These are phyloP conservation scores for Ascochyta fabae DNA, from an alignment of 2,329 filamentous ascomycete species.

Conservation along the genomic window DNA sequence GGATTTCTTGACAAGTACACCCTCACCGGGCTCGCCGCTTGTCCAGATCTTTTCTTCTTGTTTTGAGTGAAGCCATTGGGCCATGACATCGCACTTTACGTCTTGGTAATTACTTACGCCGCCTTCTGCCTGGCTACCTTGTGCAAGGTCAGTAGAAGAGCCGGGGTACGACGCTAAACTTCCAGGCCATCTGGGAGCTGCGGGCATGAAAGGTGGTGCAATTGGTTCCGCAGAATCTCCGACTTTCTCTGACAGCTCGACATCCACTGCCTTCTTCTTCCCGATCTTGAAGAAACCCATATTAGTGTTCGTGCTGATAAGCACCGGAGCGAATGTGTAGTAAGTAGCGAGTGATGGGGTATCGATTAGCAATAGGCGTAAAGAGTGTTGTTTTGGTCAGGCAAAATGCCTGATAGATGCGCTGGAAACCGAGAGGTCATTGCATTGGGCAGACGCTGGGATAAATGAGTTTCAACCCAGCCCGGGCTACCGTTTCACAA, in stretches of 20 bases:
- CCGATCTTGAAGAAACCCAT: slow-evolving; percentile 21
- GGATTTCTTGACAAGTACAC: slow-evolving; percentile 62
- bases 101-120: slow-evolving; percentile 37
- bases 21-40: slow-evolving; percentile 57
- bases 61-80: slow-evolving; percentile 68
- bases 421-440: neutral
- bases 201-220: slow-evolving; percentile 1
- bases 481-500: slow-evolving; percentile 6
- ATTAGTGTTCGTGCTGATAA: slow-evolving; percentile 7
- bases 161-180: slow-evolving; percentile 5
- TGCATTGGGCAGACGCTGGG: neutral
- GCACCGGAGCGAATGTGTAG: neutral
- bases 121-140: neutral
- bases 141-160: slow-evolving; percentile 5
- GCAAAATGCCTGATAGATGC: slow-evolving; percentile 4
- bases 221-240: neutral
- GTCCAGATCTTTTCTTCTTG: slow-evolving; percentile 64
- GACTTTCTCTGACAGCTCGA: slow-evolving; percentile 14
- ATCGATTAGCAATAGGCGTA: neutral
- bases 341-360: slow-evolving; percentile 1
- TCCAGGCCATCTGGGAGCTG: slow-evolving; percentile 13
- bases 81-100: slow-evolving; percentile 66
- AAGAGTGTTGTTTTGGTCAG: slow-evolving; percentile 6
- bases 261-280: slow-evolving; percentile 17
- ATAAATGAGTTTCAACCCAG: slow-evolving; percentile 1